These are phyloP conservation scores for Trypanosoma lewisi DNA, from an alignment of 208 protist genomes.

Conservation along the genomic window DNA sequence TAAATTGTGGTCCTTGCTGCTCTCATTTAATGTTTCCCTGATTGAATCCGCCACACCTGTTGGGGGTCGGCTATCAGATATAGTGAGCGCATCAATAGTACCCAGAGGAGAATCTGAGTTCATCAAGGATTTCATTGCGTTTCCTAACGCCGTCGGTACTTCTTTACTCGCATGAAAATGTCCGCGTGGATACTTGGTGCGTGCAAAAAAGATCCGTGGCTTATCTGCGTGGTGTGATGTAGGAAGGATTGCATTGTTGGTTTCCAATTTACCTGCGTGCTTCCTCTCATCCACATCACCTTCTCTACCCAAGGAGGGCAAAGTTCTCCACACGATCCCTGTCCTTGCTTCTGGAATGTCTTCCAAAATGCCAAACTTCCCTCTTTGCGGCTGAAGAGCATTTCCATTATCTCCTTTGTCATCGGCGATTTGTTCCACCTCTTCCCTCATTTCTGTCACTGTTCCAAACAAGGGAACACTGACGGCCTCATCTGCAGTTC, in stretches of 20 bases:
- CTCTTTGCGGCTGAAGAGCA: background rate
- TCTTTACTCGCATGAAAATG: slow-evolving; percentile 1
- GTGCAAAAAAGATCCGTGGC: background rate
- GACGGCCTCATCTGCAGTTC: slow-evolving; percentile 14
- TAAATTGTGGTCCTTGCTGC: background rate
- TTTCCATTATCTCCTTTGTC: background rate
- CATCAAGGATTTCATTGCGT: background rate
- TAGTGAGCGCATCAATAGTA: background rate
- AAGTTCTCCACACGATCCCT: background rate
- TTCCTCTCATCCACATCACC: background rate
- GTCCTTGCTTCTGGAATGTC: background rate
- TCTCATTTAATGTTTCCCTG: background rate
- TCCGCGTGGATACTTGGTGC: background rate
- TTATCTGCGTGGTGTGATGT: background rate
- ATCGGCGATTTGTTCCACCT: background rate
- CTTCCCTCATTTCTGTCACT: background rate
- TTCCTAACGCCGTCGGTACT: background rate
- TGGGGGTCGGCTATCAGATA: background rate
- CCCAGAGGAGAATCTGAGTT: background rate
- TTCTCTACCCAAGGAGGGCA: background rate
- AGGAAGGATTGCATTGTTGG: too few relatives aligned
- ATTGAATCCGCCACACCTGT: background rate
- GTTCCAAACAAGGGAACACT: slow-evolving; percentile 10
- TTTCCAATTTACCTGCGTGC: too few relatives aligned
- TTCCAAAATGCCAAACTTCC: background rate